Conservation (phyloP, 345 rosid species). For the Lagerstroemia speciosa region DNA sequence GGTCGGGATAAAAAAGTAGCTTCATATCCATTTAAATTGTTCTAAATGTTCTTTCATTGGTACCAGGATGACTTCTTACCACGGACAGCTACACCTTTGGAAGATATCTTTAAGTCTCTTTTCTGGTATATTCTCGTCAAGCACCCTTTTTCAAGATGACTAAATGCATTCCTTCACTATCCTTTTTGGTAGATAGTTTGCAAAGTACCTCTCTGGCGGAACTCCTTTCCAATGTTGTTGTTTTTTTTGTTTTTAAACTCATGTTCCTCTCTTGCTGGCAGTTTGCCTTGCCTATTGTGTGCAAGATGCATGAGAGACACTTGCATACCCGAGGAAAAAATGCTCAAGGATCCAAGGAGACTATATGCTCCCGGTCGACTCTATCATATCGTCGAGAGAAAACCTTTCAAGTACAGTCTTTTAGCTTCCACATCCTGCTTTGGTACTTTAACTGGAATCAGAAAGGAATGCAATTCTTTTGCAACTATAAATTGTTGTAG, state of each 20-base stretch:
- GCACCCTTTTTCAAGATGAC: neutral
- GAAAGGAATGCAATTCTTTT: no score
- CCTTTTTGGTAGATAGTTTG: neutral
- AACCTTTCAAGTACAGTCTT: slow-evolving; percentile 54
- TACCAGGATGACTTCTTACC: slow-evolving; percentile 94
- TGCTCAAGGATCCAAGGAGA: slow-evolving; percentile 92
- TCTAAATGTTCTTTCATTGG: slow-evolving; percentile 10
- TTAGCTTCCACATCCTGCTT: neutral
- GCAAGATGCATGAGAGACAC: slow-evolving; percentile 90
- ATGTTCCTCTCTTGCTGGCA: slow-evolving; percentile 22
- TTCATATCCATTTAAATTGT: neutral
- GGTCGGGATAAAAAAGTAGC: neutral
- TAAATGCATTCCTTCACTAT: neutral
- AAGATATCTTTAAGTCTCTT: slow-evolving; percentile 96
- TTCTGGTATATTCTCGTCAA: slow-evolving; percentile 54
- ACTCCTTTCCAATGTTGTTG: neutral
- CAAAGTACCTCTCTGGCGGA: neutral
- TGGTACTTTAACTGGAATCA: no score
- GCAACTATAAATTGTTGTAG: no score
- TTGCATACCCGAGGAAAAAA: slow-evolving; percentile 73
- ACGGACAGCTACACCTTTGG: slow-evolving; percentile 85
- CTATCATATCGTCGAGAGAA: slow-evolving; percentile 92
- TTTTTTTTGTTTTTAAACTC: slow-evolving; percentile 6
- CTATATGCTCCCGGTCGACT: slow-evolving; percentile 96
- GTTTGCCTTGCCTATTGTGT: slow-evolving; percentile 87